These are phyloP conservation scores for Somion occarium DNA, from an alignment of 1,284 basidiomycete species.

Conservation along the genomic window DNA sequence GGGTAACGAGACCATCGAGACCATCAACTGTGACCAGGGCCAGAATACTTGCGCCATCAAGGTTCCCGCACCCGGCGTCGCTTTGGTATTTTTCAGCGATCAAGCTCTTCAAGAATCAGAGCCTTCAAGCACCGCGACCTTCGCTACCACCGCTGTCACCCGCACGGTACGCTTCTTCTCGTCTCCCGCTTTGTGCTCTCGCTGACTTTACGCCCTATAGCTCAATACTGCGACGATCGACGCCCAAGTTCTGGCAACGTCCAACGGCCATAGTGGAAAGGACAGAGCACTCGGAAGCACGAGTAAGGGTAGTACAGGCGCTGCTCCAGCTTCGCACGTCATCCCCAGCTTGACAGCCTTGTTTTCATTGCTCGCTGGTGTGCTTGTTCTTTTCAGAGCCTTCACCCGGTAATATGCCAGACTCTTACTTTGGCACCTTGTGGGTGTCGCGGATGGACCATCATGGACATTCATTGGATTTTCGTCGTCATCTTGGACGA, in stretches of 20 bases:
- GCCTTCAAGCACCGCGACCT: conserved; percentile 32
- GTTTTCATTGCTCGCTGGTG: background rate
- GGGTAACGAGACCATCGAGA: conserved; percentile 35
- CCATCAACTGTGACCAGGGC: conserved; percentile 38
- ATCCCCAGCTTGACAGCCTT: conserved; percentile 1
- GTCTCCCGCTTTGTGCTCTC: background rate
- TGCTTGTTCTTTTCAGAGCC: background rate
- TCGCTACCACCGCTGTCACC: conserved; percentile 31
- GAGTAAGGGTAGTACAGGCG: conserved; percentile 17
- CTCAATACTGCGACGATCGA: conserved; percentile 29
- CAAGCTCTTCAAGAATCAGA: conserved; percentile 31
- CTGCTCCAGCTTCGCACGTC: background rate
- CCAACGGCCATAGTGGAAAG: conserved; percentile 22
- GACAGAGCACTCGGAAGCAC: conserved; percentile 19
- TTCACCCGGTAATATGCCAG: background rate
- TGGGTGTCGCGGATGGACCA: no score
- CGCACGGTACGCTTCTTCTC: conserved; percentile 5
- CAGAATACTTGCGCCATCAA: conserved; percentile 40
- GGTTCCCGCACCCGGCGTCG: conserved; percentile 49
- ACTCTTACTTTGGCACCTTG: no score
- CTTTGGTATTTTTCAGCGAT: conserved; percentile 48
- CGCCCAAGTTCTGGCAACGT: conserved; percentile 24
- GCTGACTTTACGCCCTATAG: background rate
- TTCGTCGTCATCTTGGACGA: background rate
- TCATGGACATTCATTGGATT: no score